Percentiles rank a stretch among this genome's conserved stretches.
These are phyloP conservation scores for Aphanomyces stellatus DNA, from an alignment of 352 stramenopile species.

Conservation along the genomic window DNA sequence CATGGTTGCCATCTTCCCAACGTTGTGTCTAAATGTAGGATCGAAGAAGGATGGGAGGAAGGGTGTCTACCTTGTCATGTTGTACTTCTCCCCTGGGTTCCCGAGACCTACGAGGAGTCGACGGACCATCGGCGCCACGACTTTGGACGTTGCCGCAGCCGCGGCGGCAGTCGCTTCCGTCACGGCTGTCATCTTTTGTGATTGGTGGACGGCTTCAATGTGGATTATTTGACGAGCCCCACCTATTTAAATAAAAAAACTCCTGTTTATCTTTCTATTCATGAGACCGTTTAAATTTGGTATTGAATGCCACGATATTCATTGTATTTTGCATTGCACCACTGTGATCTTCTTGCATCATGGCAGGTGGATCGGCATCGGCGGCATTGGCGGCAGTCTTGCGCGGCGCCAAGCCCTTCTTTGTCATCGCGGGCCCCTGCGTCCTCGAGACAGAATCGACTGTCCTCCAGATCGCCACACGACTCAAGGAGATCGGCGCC, in stretches of 20 bases:
- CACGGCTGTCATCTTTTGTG: neutral
- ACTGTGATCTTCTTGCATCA: neutral
- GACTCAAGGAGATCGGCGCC: constrained; percentile 40
- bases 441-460: constrained; percentile 65
- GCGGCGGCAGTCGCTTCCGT: neutral
- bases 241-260: constrained; percentile 10
- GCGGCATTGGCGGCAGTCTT: constrained; percentile 47
- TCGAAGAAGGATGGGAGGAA: neutral
- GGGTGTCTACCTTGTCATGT: constrained; percentile 44
- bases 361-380: neutral
- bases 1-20: constrained; percentile 49
- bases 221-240: too few relatives aligned
- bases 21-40: constrained; percentile 49
- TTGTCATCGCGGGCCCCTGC: constrained; percentile 75
- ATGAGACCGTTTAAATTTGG: too few relatives aligned
- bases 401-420: constrained; percentile 59
- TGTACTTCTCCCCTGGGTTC: constrained; percentile 77
- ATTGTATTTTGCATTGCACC: too few relatives aligned
- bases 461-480: constrained; percentile 57
- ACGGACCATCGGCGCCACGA: constrained; percentile 1
- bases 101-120: constrained; percentile 69
- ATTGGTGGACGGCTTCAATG: neutral
- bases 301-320: too few relatives aligned
- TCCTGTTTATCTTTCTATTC: neutral
- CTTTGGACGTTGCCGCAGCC: neutral